These are phyloP conservation scores for Oryza glaberrima DNA, from an alignment of 176 grass and related monocot species.

Conservation along the genomic window DNA sequence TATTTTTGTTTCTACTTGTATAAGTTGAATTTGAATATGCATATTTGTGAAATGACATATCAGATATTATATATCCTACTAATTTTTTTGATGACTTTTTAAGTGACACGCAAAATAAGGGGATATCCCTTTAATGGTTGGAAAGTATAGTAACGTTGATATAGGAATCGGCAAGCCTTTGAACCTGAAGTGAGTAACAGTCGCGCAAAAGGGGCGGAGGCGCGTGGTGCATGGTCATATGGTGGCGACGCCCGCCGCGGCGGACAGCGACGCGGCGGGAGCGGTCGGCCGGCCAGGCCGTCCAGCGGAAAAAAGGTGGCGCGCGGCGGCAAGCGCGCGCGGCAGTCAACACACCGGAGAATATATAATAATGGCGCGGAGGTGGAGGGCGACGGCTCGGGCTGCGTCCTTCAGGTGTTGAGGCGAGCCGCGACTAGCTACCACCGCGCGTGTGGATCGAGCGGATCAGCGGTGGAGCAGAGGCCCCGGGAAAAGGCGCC, in stretches of 20 bases:
- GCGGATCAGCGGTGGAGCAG: neutral
- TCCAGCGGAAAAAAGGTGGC: neutral
- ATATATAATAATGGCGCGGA: slow-evolving; percentile 25
- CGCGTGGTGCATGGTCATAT: neutral
- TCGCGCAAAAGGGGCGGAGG: neutral
- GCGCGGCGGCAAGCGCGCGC: neutral
- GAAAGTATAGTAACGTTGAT: neutral
- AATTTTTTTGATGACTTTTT: too few relatives aligned
- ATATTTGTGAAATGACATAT: too few relatives aligned
- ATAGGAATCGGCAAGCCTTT: neutral
- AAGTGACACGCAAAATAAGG: too few relatives aligned
- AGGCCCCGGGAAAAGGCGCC: neutral
- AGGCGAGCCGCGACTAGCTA: neutral
- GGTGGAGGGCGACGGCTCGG: slow-evolving; percentile 10
- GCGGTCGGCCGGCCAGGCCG: neutral
- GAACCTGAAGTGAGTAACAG: neutral
- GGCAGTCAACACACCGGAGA: neutral
- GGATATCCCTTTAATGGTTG: too few relatives aligned
- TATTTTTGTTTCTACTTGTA: too few relatives aligned
- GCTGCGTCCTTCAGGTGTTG: slow-evolving; percentile 24
- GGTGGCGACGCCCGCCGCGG: neutral
- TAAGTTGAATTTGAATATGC: too few relatives aligned
- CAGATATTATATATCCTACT: too few relatives aligned
- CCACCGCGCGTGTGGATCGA: too few relatives aligned
- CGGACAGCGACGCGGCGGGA: slow-evolving; percentile 12